phyloP scores from a whole-genome alignment of 139 green algal species.

The Chlamydomonas schloesseri region DNA sequence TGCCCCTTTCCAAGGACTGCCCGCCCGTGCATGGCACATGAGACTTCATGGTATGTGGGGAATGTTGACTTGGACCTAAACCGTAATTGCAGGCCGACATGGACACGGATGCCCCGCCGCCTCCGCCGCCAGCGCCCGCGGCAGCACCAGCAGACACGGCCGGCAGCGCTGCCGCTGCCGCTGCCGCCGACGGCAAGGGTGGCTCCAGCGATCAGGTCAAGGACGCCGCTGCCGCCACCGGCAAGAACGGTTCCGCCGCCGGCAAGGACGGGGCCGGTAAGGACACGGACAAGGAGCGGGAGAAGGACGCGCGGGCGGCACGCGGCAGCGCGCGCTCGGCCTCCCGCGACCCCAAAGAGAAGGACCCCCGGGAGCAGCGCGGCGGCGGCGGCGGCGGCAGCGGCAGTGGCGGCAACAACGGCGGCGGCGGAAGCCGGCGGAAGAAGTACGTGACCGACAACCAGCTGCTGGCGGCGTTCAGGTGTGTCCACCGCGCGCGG shows the following conservation, averaged over 20 bases:
- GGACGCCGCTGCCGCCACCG: not conserved
- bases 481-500: too few species aligned
- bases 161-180: not conserved
- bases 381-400: not conserved
- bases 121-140: not conserved
- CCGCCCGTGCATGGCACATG: too few species aligned
- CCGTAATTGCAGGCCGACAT: constrained; percentile 20
- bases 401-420: not conserved
- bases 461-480: constrained; percentile 57
- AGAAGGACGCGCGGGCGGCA: not conserved
- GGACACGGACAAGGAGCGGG: constrained; percentile 28
- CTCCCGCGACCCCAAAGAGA: not conserved
- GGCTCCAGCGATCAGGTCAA: not conserved
- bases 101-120: not conserved
- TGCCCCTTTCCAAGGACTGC: too few species aligned
- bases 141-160: not conserved
- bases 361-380: not conserved
- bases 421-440: not conserved
- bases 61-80: too few species aligned
- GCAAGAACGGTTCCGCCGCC: not conserved
- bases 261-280: constrained; percentile 52
- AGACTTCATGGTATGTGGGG: too few species aligned
- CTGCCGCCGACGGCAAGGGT: not conserved
- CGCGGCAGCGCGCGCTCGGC: too few species aligned
- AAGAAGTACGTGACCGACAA: constrained; percentile 41